Conservation (phyloP, 176 grass and related monocot species). For the Musa schizocarpa region DNA sequence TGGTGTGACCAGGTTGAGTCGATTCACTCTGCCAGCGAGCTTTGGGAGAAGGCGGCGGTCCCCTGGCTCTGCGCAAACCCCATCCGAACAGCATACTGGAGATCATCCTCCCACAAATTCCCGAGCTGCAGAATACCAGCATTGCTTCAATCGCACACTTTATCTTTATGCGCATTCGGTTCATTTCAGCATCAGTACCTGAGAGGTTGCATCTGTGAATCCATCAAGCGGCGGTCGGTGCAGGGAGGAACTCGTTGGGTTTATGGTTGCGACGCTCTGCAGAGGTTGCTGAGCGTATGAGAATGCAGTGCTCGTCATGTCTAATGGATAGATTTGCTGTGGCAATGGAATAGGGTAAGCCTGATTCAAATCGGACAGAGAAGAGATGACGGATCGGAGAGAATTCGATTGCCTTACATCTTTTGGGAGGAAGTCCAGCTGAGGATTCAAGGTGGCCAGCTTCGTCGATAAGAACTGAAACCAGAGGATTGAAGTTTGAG, state of each 20-base stretch:
- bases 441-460: slow-evolving; percentile 38
- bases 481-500: neutral
- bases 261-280: neutral
- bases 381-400: neutral
- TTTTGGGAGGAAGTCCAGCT: slow-evolving; percentile 15
- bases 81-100: slow-evolving; percentile 66
- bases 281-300: slow-evolving; percentile 22
- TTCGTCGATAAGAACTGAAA: slow-evolving; percentile 62
- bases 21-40: neutral
- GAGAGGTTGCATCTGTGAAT: slow-evolving; percentile 17
- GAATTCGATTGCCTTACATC: slow-evolving; percentile 23
- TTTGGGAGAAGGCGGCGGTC: slow-evolving; percentile 5
- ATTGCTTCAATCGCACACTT: neutral
- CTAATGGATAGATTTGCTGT: neutral
- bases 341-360: neutral
- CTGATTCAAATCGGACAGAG: neutral
- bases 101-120: slow-evolving; percentile 64
- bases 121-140: slow-evolving; percentile 25
- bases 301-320: neutral
- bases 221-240: slow-evolving; percentile 20
- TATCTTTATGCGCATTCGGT: neutral
- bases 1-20: neutral
- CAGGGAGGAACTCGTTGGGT: slow-evolving; percentile 5
- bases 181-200: slow-evolving; percentile 24
- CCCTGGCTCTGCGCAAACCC: slow-evolving; percentile 32